Percentiles rank a stretch among this genome's conserved stretches.
These are phyloP conservation scores for Metschnikowia dekortorum DNA, from an alignment of 805 yeast species.

Conservation along the genomic window DNA sequence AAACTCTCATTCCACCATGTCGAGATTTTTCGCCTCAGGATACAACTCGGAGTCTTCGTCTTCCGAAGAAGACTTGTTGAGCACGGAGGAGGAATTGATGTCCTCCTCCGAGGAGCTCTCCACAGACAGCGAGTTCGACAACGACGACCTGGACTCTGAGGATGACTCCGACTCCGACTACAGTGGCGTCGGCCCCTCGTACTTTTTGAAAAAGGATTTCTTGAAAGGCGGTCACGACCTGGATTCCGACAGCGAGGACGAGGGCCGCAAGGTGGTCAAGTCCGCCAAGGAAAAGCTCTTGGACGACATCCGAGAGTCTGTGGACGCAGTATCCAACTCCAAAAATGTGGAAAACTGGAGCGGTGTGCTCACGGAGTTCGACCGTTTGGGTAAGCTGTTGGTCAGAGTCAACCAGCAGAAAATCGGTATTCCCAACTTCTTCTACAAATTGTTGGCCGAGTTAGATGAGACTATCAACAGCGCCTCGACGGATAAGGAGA, in stretches of 20 bases:
- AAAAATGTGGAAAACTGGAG: conserved; percentile 77
- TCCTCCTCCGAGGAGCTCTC: conserved; percentile 42
- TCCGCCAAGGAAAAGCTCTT: conserved; percentile 88
- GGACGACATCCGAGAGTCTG: conserved; percentile 73
- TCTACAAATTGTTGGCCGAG: conserved; percentile 62
- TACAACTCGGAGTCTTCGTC: conserved; percentile 56
- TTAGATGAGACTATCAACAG: conserved; percentile 65
- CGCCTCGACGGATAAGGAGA: conserved; percentile 45
- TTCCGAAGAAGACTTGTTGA: conserved; percentile 47
- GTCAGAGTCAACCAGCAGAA: conserved; percentile 74
- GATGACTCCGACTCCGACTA: conserved; percentile 34
- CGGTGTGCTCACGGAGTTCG: conserved; percentile 69
- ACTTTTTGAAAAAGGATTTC: conserved; percentile 50
- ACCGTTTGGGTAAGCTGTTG: conserved; percentile 63
- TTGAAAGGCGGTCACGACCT: conserved; percentile 38
- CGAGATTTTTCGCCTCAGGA: conserved; percentile 80
- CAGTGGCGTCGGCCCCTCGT: conserved; percentile 45
- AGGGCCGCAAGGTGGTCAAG: conserved; percentile 80
- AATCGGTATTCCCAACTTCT: conserved; percentile 65
- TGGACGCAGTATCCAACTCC: conserved; percentile 64
- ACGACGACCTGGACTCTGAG: conserved; percentile 25
- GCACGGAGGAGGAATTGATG: conserved; percentile 56
- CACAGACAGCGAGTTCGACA: conserved; percentile 50
- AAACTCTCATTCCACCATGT: conserved; percentile 46
- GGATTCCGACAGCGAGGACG: conserved; percentile 54